Base-by-base conservation (phyloP, 768 basidiomycete genomes). In the Lenzites betulinus region DNA sequence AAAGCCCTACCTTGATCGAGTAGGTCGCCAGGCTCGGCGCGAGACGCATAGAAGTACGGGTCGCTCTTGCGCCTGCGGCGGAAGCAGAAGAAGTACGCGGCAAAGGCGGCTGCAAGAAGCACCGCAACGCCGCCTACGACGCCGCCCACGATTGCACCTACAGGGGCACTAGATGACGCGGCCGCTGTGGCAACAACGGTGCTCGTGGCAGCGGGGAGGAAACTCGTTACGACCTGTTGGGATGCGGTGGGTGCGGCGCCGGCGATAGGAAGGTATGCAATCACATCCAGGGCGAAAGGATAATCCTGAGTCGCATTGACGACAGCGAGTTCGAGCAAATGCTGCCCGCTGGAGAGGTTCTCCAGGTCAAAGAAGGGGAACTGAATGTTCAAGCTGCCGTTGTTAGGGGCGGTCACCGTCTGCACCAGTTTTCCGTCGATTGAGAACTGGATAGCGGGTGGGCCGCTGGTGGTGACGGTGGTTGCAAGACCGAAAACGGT, bases 131-230 rank as follows among this genome's bases (percentile, higher is more conserved):
- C 65, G 16, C 62, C 65, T 7, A 64, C 49, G 18, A 66, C 62
- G 8, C 65, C 65, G 7, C 65, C 65, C 2, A 63, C 65, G 36
- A 66, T 66, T 1, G 65, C 62, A 2, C 62, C 65, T 1, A 61
- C 62, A 26, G 51, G 59, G 12, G 42, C 36, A 4, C 39, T 30
- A 6, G 60, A 55, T 4, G 53, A 55, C 9, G 48, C n/a, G 13
- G 36, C 11, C 3, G 58, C 11, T n/a, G 36, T 44, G 11, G 25
- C n/a, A 28, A 26, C 15, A n/a, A 33, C 16, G 1, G 51, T 1
- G 25, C 20, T 15, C 23, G 52, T 54, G 8, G 51, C 23, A 1
- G 52, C 25, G 1, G 59, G 59, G 18, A 60, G 44, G 25, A 36
- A 48, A 20, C 46, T 60, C 12, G 59, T 60, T 7, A 54, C 26